phyloP scores from a whole-genome alignment of 1,284 basidiomycete species.

The Leccinum ponderosum region DNA sequence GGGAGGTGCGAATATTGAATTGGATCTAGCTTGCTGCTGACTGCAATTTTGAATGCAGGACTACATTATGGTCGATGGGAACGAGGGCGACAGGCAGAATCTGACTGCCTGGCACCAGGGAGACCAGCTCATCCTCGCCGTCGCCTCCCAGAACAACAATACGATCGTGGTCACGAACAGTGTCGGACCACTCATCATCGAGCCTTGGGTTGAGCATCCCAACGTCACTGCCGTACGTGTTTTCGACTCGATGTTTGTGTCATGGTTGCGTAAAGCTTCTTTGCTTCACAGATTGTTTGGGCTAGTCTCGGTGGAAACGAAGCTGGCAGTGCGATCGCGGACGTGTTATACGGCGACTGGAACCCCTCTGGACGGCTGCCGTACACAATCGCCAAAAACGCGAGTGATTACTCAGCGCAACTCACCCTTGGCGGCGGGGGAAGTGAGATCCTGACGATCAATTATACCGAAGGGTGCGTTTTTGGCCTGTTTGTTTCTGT shows the following conservation, averaged over 20 bases:
- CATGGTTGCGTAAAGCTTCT: not conserved
- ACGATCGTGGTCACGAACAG: conserved; percentile 60
- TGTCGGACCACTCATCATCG: conserved; percentile 51
- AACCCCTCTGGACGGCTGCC: conserved; percentile 59
- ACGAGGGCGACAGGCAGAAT: conserved; percentile 49
- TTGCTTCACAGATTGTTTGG: conserved; percentile 39
- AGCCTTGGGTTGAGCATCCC: conserved; percentile 52
- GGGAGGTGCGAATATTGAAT: conserved; percentile 30
- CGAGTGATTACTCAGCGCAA: conserved; percentile 36
- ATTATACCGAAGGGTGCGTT: conserved; percentile 42
- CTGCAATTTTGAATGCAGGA: conserved; percentile 30
- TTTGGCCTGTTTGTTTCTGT: not conserved
- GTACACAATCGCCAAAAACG: conserved; percentile 56
- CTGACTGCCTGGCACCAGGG: conserved; percentile 60
- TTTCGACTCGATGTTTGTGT: not conserved
- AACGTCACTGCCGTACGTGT: conserved; percentile 47
- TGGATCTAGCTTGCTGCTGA: not conserved
- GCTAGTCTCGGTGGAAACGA: conserved; percentile 64
- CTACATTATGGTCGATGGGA: conserved; percentile 56
- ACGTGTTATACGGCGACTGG: conserved; percentile 51
- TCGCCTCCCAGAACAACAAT: conserved; percentile 45
- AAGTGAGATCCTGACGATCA: conserved; percentile 31
- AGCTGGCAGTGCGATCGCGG: conserved; percentile 40
- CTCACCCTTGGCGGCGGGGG: conserved; percentile 27
- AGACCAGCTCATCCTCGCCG: conserved; percentile 41